A percentile compares a stretch with the other conserved stretches of the same genome.
phyloP scores from a whole-genome alignment of 768 basidiomycete species.

The Terana coerulea region DNA sequence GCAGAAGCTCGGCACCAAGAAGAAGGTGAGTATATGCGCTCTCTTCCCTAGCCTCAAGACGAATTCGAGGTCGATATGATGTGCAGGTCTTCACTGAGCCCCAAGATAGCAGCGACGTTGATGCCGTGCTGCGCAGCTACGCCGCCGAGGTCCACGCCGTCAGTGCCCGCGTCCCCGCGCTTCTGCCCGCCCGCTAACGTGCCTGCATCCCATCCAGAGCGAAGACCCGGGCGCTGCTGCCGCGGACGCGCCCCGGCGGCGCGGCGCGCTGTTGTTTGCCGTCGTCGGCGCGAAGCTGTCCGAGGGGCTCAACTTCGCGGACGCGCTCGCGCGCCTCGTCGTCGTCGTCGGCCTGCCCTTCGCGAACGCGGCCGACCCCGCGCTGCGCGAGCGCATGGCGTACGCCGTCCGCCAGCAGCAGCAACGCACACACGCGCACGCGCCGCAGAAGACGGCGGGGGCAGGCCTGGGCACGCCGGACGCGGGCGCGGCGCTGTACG shows the following conservation, averaged over 20 bases:
- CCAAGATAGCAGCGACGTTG: slow-evolving; percentile 65
- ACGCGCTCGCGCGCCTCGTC: slow-evolving; percentile 68
- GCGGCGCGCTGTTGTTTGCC: slow-evolving; percentile 83
- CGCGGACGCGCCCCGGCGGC: slow-evolving; percentile 13
- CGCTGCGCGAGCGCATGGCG: slow-evolving; percentile 87
- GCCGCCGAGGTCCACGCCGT: slow-evolving; percentile 36
- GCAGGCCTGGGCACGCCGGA: slow-evolving; percentile 51
- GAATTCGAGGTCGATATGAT: neutral
- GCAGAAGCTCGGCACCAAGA: slow-evolving; percentile 61
- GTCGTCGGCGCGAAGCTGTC: slow-evolving; percentile 98
- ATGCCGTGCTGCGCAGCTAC: slow-evolving; percentile 72
- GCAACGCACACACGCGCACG: slow-evolving; percentile 29
- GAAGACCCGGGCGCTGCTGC: neutral
- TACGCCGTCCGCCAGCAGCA: slow-evolving; percentile 67
- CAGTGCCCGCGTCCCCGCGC: too few species aligned
- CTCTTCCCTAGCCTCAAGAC: neutral
- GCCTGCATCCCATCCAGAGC: neutral
- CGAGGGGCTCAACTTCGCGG: slow-evolving; percentile 70
- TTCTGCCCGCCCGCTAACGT: too few species aligned
- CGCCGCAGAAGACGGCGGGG: slow-evolving; percentile 30
- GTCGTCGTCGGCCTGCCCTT: slow-evolving; percentile 90
- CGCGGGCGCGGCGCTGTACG: slow-evolving; percentile 63
- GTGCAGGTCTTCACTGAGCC: slow-evolving; percentile 87
- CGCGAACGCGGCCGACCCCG: slow-evolving; percentile 86
- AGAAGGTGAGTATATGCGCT: slow-evolving; percentile 50